Percentiles rank a stretch among this genome's conserved stretches.
Evolutionary conservation across 768 basidiomycete species (phyloP).

Genomic region (Lyophyllum shimeji): DNA sequence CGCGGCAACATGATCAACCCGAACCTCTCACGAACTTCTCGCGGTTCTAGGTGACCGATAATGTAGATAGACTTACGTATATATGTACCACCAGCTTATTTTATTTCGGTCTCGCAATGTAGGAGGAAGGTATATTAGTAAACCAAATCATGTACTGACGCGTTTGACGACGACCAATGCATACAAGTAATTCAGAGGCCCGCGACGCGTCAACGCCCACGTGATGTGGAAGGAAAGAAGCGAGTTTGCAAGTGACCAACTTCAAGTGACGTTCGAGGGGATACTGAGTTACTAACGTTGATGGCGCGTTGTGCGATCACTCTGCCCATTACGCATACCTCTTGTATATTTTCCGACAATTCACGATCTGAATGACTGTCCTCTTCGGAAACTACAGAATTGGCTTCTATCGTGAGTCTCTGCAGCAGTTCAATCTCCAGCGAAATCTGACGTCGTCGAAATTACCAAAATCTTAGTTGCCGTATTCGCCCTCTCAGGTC

Average conservation of each 20-base stretch:
- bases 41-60: conserved; percentile 24
- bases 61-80: neutral
- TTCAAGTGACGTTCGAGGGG: too few species aligned
- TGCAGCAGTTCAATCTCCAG: neutral
- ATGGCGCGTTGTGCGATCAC: neutral
- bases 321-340: neutral
- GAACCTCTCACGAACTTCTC: conserved; percentile 23
- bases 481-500: conserved; percentile 46
- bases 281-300: neutral
- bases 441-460: conserved; percentile 5
- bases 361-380: conserved; percentile 51
- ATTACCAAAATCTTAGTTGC: conserved; percentile 33
- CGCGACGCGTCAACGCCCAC: conserved; percentile 1
- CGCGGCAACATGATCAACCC: conserved; percentile 45
- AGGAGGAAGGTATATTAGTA: neutral
- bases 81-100: conserved; percentile 6
- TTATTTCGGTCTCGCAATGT: neutral
- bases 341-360: neutral
- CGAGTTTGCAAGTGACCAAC: too few species aligned
- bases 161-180: neutral
- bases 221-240: neutral
- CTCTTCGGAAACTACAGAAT: conserved; percentile 58
- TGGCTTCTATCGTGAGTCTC: conserved; percentile 46
- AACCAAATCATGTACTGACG: conserved; percentile 1
- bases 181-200: neutral